Conservation (phyloP, 805 yeast species). For the Yarrowia alimentaria region DNA sequence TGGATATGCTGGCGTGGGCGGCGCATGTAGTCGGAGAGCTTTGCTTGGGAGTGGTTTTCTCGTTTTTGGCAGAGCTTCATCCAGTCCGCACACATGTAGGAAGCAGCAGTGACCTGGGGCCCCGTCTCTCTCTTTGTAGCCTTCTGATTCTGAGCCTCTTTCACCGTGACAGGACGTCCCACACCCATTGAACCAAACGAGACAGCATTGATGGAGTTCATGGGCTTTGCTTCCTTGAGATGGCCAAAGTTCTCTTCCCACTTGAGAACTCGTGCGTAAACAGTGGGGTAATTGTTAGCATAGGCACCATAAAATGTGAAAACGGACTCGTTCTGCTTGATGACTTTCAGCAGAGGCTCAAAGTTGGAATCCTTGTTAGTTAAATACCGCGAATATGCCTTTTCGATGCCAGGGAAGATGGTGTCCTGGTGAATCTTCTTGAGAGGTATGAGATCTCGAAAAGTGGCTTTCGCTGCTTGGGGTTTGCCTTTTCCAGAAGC, state of each 20-base stretch:
- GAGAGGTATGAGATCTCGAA: constrained; percentile 7
- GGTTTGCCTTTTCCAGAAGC: constrained; percentile 21
- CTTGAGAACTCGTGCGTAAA: background rate
- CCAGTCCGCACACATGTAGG: constrained; percentile 17
- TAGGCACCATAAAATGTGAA: background rate
- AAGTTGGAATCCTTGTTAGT: background rate
- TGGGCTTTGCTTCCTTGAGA: constrained; percentile 11
- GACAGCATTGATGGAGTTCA: constrained; percentile 7
- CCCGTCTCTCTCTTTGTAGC: constrained; percentile 1
- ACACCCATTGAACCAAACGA: constrained; percentile 16
- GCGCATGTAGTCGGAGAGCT: constrained; percentile 9
- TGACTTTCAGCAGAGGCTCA: constrained; percentile 10
- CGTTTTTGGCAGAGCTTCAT: background rate
- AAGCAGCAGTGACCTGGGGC: constrained; percentile 1
- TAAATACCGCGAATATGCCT: constrained; percentile 1
- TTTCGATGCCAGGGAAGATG: constrained; percentile 9
- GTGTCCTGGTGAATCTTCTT: constrained; percentile 10
- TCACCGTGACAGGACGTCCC: constrained; percentile 5
- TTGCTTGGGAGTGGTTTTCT: background rate
- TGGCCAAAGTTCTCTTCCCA: constrained; percentile 19
- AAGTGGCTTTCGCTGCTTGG: constrained; percentile 11
- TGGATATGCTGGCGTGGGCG: constrained; percentile 3
- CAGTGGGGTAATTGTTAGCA: constrained; percentile 1
- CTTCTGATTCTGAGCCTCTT: constrained; percentile 3
- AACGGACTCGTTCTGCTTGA: constrained; percentile 9